Evolutionary conservation across 2,329 filamentous ascomycete species (phyloP), one percentile per base, ranked within the genome.

Genomic region (Sarocladium strictum): DNA sequence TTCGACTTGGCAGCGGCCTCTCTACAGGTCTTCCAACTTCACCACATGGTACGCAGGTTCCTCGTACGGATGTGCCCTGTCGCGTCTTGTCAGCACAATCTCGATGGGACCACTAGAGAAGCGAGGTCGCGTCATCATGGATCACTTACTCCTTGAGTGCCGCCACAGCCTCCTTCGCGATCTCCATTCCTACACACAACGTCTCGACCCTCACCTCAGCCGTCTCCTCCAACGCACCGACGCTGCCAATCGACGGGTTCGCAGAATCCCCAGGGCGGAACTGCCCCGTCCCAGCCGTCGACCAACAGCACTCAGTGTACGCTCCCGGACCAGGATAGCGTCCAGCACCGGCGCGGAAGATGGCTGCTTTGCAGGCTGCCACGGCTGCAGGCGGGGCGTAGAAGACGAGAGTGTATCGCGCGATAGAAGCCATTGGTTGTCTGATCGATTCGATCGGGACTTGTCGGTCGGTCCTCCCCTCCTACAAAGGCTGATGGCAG

Each of bases 201-300:
- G 80, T 79, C 71, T 90, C 85, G 15, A 87, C 80, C 49, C 77
- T 76, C 1, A 79, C 73, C 66, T 89, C 86, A 3, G 78, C 73
- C 0, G 81, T 73, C 56, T 81, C 65, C 66, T 88, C 83, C 1
- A 88, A 62, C 38, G 71, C 65, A 0, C 84, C 83, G 1, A 75
- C 69, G 10, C 69, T 68, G 0, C 86, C 86, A 58, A 88, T 82
- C 61, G 82, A 70, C 2, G 86, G 86, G 49, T 84, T 84, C 1
- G 86, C 83, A 0, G 72, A 65, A 54, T 75, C 74, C 0, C 81
- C 82, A 0, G 85, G 85, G 0, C 81, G 77, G 66, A 89, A 90
- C 62, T 89, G 85, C 0, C 84, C 84, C 0, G 72, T 81, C 3
- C 86, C 86, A 3, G 68, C 58, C 0, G 70, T 67, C 4, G 71